Base-by-base conservation (phyloP, 805 yeast species). In the Cyberlindnera amylophila region DNA sequence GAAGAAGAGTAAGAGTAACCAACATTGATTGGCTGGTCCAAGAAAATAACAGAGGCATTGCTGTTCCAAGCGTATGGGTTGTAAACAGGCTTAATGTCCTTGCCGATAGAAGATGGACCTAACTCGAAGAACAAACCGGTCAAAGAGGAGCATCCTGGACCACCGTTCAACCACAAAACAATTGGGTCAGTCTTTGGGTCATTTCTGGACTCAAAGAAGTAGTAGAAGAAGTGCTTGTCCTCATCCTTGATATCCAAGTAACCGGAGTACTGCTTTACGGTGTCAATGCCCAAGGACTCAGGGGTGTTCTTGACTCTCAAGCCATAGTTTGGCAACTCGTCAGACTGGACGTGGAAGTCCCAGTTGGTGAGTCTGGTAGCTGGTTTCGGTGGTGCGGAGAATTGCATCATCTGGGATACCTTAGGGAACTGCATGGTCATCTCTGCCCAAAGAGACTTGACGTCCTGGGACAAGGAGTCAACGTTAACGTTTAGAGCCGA, bases 131-230 rank as follows among this genome's bases (percentile, higher is more conserved):
- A 83, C 52, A 86, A 72, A 0, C 96, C 96, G 12, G 95, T 86
- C 66, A 86, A 66, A 10, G 95, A 86, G 13, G 95, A 85, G 66
- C 96, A 88, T 4, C 96, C 96, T 34, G 96, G 96, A 14, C 96
- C 96, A 54, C 96, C 96, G 60, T 88, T 88, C 59, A 88, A 73
- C 96, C 96, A 89, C 52, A 91, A 71, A 38, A 89, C 75, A 32
- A 87, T 71, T 1, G 96, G 96, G 64, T 87, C 96, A 46, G 73
- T 85, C 50, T 67, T 67, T n/a, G 96, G 96, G 63, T 86, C 90
- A 61, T 82, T 83, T 71, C 95, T 79, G 46, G 91, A 82, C 65
- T 88, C 96, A 56, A 88, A 89, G 59, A 82, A 82, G 90, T 93
- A 73, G 58, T 70, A 75, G 69, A 86, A 87, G 61, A 87, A 81